Evolutionary conservation across 306 rosid species (phyloP).

Genomic region (Vigna radiata): DNA sequence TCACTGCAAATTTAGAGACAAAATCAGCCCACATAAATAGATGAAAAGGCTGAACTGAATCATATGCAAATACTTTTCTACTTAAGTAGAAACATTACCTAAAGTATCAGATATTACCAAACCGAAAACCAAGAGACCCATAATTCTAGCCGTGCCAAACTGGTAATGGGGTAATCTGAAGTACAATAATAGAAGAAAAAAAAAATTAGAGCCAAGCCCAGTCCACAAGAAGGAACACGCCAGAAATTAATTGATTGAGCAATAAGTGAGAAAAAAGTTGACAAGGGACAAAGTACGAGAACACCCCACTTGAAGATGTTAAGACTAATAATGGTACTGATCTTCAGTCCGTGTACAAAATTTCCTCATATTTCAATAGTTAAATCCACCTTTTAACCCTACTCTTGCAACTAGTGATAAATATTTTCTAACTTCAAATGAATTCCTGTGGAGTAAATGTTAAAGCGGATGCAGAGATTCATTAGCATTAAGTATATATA

Average conservation of each 20-base stretch:
- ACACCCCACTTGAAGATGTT: conserved; percentile 29
- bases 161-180: conserved; percentile 89
- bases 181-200: conserved; percentile 31
- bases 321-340: conserved; percentile 38
- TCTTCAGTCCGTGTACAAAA: conserved; percentile 74
- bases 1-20: conserved; percentile 62
- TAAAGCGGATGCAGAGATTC: conserved; percentile 34
- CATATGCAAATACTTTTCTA: conserved; percentile 1
- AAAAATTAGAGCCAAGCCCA: conserved; percentile 25
- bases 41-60: conserved; percentile 20
- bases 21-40: conserved; percentile 41
- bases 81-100: conserved; percentile 65
- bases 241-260: conserved; percentile 37
- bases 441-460: conserved; percentile 7
- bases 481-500: neutral
- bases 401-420: neutral
- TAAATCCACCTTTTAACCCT: conserved; percentile 30
- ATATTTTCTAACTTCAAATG: conserved; percentile 34
- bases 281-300: neutral
- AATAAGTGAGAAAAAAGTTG: conserved; percentile 14
- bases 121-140: conserved; percentile 90
- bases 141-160: conserved; percentile 94
- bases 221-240: conserved; percentile 31
- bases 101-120: conserved; percentile 88
- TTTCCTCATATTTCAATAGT: conserved; percentile 26